Percentiles rank a stretch among this genome's conserved stretches.
Evolutionary conservation across 345 rosid species (phyloP).

Genomic region (Heritiera littoralis): DNA sequence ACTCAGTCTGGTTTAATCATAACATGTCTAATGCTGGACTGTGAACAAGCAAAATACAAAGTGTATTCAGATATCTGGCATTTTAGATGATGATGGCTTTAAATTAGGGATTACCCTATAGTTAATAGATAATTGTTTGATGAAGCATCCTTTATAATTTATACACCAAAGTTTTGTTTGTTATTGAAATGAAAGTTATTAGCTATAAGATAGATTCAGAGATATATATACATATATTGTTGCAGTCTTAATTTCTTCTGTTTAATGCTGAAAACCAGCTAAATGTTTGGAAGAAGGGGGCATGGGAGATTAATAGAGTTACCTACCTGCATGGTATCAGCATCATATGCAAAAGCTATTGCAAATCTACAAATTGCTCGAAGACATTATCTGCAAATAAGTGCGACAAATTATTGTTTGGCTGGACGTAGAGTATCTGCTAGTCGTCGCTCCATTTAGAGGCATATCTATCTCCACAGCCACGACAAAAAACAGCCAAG

Average conservation of each 20-base stretch:
- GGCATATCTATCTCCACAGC: background rate
- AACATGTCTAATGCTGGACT: background rate
- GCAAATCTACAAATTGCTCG: background rate
- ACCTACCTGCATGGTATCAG: background rate
- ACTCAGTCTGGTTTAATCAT: background rate
- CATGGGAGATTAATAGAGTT: background rate
- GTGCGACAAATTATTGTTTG: background rate
- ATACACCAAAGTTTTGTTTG: background rate
- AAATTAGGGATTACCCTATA: background rate
- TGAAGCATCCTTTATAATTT: background rate
- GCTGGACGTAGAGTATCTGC: background rate
- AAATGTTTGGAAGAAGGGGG: background rate
- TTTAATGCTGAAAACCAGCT: background rate
- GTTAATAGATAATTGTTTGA: background rate
- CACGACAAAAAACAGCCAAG: background rate
- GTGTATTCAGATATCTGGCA: background rate
- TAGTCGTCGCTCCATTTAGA: background rate
- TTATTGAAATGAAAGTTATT: no score
- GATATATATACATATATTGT: background rate
- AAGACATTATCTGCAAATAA: background rate
- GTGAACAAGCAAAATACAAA: background rate
- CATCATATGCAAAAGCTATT: conserved; percentile 5
- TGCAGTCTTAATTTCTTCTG: background rate
- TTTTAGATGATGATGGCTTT: background rate
- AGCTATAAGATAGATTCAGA: no score